Percentiles rank a stretch among this genome's conserved stretches.
phyloP scores from a whole-genome alignment of 225 moss, liverwort and hornwort species.

The Rhytidiadelphus loreus region DNA sequence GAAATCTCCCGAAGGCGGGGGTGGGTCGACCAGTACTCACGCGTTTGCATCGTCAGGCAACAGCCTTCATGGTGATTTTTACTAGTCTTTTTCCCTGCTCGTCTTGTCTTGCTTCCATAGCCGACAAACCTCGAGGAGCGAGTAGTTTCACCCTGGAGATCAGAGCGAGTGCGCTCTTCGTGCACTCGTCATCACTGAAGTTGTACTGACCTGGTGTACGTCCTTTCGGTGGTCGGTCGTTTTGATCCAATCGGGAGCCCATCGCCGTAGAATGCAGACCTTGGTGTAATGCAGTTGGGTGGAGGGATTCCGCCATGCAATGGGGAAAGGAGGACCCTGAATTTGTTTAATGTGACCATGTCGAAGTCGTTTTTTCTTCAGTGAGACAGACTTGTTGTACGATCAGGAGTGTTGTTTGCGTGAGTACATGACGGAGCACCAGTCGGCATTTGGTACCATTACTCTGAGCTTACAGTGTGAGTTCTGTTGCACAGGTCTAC shows the following conservation, averaged over 20 bases:
- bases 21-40: background rate
- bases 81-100: background rate
- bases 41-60: background rate
- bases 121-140: background rate
- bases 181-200: background rate
- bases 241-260: background rate
- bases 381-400: background rate
- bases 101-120: background rate
- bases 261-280: background rate
- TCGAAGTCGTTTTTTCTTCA: background rate
- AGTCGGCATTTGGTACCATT: background rate
- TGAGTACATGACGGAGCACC: background rate
- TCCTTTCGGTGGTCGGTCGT: background rate
- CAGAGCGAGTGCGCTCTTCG: background rate
- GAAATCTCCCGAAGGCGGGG: conserved; percentile 1
- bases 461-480: background rate
- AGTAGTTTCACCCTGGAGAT: background rate
- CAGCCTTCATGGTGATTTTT: background rate
- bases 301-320: background rate
- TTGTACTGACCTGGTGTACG: background rate
- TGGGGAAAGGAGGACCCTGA: background rate
- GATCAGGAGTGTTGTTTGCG: background rate
- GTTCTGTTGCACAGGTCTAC: conserved; percentile 15
- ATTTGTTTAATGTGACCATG: background rate
- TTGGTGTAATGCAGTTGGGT: background rate